A percentile compares a stretch with the other conserved stretches of the same genome.
phyloP scores from a whole-genome alignment of 768 basidiomycete genomes.

The Pholiota microspora region DNA sequence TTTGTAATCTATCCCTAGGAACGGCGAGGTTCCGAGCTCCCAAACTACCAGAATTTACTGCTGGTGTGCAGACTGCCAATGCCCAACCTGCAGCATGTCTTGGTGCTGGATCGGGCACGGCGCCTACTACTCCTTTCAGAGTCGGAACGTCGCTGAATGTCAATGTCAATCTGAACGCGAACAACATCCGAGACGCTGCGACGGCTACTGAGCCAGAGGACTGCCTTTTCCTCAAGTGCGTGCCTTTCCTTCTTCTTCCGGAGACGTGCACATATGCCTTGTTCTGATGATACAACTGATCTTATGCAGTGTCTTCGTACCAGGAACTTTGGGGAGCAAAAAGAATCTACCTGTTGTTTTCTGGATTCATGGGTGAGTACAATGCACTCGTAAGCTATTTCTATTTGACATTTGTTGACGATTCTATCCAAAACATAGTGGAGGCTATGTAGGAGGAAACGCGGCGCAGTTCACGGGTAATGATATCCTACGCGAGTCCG shows the following conservation, averaged over 20 bases:
- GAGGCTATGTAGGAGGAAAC: conserved; percentile 31
- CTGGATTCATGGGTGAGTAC: conserved; percentile 42
- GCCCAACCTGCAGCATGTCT: conserved; percentile 31
- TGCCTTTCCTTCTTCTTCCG: too few relatives aligned
- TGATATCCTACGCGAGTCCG: conserved; percentile 34
- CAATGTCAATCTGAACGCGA: not conserved
- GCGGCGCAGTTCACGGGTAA: conserved; percentile 30
- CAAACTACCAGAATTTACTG: conserved; percentile 24
- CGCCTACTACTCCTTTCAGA: conserved; percentile 31
- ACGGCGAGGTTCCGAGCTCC: conserved; percentile 35
- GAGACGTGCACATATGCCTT: too few relatives aligned
- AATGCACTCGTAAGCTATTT: not conserved
- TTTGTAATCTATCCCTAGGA: conserved; percentile 18
- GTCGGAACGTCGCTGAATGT: conserved; percentile 3
- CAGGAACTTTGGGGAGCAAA: conserved; percentile 25
- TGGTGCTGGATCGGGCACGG: conserved; percentile 25
- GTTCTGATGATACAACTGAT: not conserved
- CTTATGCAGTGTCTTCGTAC: conserved; percentile 31
- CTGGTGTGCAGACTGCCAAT: conserved; percentile 32
- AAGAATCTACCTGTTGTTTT: conserved; percentile 37
- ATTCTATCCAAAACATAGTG: too few relatives aligned
- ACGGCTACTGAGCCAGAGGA: conserved; percentile 29
- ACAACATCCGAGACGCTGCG: not conserved
- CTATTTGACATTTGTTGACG: not conserved
- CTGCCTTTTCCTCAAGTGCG: conserved; percentile 40